A percentile compares a stretch with the other conserved stretches of the same genome.
phyloP scores from a whole-genome alignment of 352 stramenopile species.

The Pythium biforme region DNA sequence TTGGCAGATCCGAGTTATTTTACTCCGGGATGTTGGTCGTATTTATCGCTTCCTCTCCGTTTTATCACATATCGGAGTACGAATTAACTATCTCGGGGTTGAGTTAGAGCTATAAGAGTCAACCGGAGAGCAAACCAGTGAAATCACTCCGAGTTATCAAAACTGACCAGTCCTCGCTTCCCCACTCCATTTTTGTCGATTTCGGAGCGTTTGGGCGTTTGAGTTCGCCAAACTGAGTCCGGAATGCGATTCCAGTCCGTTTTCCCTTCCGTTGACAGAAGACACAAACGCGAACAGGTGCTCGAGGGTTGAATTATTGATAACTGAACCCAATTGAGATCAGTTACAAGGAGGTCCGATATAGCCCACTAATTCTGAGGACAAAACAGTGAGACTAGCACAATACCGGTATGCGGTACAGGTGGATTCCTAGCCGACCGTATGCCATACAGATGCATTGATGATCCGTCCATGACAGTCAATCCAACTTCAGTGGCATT shows the following conservation, averaged over 20 bases:
- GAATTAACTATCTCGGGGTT: conserved; percentile 11
- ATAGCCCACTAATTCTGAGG: conserved; percentile 10
- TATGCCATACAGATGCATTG: too few relatives aligned
- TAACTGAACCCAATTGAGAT: conserved; percentile 1
- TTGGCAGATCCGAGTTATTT: conserved; percentile 8
- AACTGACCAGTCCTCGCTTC: not conserved
- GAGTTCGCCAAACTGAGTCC: conserved; percentile 6
- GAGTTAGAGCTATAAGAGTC: conserved; percentile 4
- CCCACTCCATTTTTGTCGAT: not conserved
- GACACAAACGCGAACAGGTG: conserved; percentile 2
- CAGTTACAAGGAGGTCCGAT: conserved; percentile 11
- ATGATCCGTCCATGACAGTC: too few relatives aligned
- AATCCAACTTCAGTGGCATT: too few relatives aligned
- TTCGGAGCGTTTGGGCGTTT: conserved; percentile 6
- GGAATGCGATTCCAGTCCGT: conserved; percentile 11
- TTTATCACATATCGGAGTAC: conserved; percentile 9
- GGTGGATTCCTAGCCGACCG: too few relatives aligned
- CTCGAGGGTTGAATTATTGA: not conserved
- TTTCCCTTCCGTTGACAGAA: not conserved
- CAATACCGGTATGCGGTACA: too few relatives aligned
- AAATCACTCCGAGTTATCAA: conserved; percentile 2
- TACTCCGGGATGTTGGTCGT: conserved; percentile 9
- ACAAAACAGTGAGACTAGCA: not conserved
- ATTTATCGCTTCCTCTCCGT: conserved; percentile 3
- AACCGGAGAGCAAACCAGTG: conserved; percentile 6